These are phyloP conservation scores for Gonium pectorale DNA, from an alignment of 139 green algal species.

Conservation along the genomic window DNA sequence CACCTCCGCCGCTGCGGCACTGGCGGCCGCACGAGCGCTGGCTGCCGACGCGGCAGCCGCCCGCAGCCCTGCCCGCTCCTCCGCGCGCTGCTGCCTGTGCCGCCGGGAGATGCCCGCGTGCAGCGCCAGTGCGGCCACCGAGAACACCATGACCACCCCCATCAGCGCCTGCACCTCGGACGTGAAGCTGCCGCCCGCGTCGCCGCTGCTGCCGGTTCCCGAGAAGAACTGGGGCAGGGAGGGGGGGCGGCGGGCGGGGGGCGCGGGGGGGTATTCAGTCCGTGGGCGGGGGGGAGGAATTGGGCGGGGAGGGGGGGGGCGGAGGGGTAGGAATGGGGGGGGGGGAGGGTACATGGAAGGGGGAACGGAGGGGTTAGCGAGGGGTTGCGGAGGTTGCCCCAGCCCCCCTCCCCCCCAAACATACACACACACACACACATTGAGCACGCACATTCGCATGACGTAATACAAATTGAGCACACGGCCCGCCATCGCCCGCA, in stretches of 20 bases:
- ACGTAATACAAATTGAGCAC: no score
- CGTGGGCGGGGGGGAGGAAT: not conserved
- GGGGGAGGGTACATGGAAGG: not conserved
- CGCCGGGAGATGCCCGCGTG: slow-evolving; percentile 45
- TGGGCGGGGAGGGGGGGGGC: no score
- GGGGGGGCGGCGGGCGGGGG: not conserved
- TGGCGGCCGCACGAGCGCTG: slow-evolving; percentile 31
- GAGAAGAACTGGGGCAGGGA: slow-evolving; percentile 25
- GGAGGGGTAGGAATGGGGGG: not conserved
- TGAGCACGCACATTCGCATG: no score
- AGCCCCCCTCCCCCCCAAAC: no score
- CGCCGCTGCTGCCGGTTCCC: not conserved
- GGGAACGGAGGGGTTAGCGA: not conserved
- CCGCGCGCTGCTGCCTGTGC: not conserved
- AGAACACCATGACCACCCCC: slow-evolving; percentile 57
- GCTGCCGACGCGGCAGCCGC: slow-evolving; percentile 11
- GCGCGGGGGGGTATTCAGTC: not conserved
- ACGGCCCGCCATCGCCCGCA: no score
- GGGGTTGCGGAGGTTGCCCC: no score
- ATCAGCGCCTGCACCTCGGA: slow-evolving; percentile 56
- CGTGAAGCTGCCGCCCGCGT: slow-evolving; percentile 41
- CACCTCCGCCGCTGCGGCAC: slow-evolving; percentile 34
- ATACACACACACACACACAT: no score
- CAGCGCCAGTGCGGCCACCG: slow-evolving; percentile 47
- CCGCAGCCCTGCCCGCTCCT: not conserved